Evolutionary conservation across 2,329 filamentous ascomycete species (phyloP).

Genomic region (Cadophora malorum): DNA sequence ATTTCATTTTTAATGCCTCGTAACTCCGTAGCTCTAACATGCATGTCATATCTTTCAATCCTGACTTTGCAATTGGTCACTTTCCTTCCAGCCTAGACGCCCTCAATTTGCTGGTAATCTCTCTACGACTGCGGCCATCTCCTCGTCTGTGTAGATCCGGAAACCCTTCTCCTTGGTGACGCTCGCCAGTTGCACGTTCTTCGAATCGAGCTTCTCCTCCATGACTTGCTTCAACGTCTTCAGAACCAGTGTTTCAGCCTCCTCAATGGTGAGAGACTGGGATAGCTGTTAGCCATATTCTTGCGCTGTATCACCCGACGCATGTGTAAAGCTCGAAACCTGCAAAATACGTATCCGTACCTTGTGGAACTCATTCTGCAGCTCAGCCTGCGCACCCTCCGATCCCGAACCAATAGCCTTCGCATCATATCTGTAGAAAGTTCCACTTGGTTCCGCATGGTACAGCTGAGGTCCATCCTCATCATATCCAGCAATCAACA

Average conservation of each 20-base stretch:
- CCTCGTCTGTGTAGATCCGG: constrained; percentile 96
- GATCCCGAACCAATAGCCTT: constrained; percentile 98
- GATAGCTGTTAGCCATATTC: constrained; percentile 33
- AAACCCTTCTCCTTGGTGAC: constrained; percentile 98
- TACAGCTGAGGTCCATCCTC: constrained; percentile 97
- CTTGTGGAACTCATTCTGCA: constrained; percentile 99
- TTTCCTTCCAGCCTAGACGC: not conserved
- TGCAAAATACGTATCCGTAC: constrained; percentile 46
- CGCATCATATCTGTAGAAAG: constrained; percentile 98
- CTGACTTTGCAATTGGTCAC: not conserved
- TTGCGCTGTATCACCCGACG: too few relatives aligned
- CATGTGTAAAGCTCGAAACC: too few relatives aligned
- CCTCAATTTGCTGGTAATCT: constrained; percentile 72
- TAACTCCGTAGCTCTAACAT: constrained; percentile 29
- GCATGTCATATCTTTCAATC: constrained; percentile 5
- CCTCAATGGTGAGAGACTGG: constrained; percentile 84
- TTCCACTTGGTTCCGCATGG: constrained; percentile 96
- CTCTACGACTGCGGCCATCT: constrained; percentile 93
- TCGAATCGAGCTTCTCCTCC: constrained; percentile 99
- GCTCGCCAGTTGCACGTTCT: constrained; percentile 98
- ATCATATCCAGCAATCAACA: constrained; percentile 96
- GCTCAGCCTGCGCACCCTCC: constrained; percentile 94
- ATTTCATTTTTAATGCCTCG: constrained; percentile 29
- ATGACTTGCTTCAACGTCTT: constrained; percentile 99
- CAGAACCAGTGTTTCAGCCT: constrained; percentile 93